Evolutionary conservation across 495 filamentous ascomycete genomes (phyloP), one percentile per base, ranked within the genome.

Genomic region (Talaromyces adpressus): DNA sequence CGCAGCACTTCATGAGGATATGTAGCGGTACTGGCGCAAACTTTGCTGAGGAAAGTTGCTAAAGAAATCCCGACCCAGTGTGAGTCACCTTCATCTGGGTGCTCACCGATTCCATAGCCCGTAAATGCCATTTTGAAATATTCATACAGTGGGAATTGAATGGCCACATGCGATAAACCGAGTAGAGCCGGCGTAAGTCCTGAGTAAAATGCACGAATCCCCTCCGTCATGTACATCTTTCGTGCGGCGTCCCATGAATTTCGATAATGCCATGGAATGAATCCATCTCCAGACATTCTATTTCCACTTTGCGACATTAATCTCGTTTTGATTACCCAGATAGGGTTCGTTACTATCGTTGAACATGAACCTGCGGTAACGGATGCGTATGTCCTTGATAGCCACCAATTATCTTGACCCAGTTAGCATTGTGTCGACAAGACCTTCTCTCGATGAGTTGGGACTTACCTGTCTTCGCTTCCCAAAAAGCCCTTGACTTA

Each of bases 251-350:
- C 94, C 63, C 88, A 77, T 25, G 94, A 97, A 51, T 85, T 87
- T 34, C 74, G 84, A 71, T 99, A 99, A 70, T 96, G 89, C 91
- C 92, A 98, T 29, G 92, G 92, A 9, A 87, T 81, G 73, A 85
- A 74, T 65, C 81, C 70, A 71, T 85, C 82, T 65, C 85, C 82
- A 23, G 67, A 74, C 45, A 79, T 76, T 12, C 80, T 72, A 53
- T 70, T 77, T 34, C 77, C 70, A 62, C 80, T 85, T 69, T 98
- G 93, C 3, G 95, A 94, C 93, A 97, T 97, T 45, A 99, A 82
- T 64, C 94, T 84, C 34, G 94, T 99, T 72, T 99, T 99, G 76
- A 99, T 96, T 29, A 99, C 95, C 94, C 94, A 99, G 63, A 99
- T 99, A 0, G 94, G 94, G 74, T 99, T 99, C n/a, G 94, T 99